phyloP scores from a whole-genome alignment of 495 filamentous ascomycete genomes.

The Neurospora sp. region DNA sequence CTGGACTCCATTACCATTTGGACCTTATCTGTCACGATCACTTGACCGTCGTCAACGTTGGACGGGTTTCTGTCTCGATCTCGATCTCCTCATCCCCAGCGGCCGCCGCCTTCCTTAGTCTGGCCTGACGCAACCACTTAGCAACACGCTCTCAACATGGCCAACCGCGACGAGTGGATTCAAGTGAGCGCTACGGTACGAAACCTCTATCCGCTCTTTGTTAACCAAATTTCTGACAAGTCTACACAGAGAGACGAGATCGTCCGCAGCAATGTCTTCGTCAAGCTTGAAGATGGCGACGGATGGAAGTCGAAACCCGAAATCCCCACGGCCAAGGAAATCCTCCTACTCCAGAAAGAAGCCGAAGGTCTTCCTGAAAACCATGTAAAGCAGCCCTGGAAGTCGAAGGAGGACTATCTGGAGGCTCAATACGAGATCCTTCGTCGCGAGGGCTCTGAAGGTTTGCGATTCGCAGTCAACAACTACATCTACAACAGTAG shows the following conservation, averaged over 20 bases:
- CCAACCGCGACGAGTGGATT: not conserved
- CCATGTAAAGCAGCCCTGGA: conserved; percentile 26
- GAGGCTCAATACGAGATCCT: conserved; percentile 54
- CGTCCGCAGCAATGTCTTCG: conserved; percentile 21
- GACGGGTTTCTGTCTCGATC: not conserved
- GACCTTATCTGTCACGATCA: not conserved
- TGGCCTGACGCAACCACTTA: not conserved
- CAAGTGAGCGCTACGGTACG: not conserved
- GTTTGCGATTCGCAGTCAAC: conserved; percentile 48
- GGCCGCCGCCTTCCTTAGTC: not conserved
- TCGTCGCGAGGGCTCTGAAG: conserved; percentile 52
- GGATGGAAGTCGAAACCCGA: conserved; percentile 37
- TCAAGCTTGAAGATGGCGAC: conserved; percentile 5
- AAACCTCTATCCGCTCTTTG: not conserved
- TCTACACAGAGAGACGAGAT: conserved; percentile 5
- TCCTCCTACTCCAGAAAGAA: conserved; percentile 25
- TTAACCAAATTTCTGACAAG: not conserved
- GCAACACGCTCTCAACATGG: not conserved
- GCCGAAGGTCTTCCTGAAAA: conserved; percentile 27
- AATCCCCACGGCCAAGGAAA: conserved; percentile 29
- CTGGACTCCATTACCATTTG: not conserved
- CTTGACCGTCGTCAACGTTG: not conserved
- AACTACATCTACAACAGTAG: conserved; percentile 4
- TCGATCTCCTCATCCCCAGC: not conserved
- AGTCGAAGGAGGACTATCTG: conserved; percentile 44